Percentiles rank a stretch among this genome's conserved stretches.
Evolutionary conservation across 2,329 filamentous ascomycete species (phyloP).

Genomic region (Diaporthe sp.): DNA sequence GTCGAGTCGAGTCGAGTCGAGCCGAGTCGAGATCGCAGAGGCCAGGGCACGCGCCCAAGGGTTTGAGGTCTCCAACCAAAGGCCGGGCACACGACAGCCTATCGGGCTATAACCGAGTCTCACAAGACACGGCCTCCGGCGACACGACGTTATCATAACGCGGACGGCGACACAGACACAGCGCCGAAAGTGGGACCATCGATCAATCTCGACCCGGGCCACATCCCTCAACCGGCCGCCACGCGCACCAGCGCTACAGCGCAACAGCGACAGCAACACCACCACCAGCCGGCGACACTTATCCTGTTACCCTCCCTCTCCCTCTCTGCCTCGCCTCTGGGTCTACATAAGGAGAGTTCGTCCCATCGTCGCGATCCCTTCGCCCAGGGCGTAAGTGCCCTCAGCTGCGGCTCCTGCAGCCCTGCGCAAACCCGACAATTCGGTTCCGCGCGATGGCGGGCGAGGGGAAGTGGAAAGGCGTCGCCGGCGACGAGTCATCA

Average conservation of each 20-base stretch:
- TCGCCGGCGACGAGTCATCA: slow-evolving; percentile 33
- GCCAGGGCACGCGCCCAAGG: slow-evolving; percentile 20
- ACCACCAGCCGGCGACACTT: not conserved
- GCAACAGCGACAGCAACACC: not conserved
- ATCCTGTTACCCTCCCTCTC: not conserved
- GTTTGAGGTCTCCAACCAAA: slow-evolving; percentile 27
- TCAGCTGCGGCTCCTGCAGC: slow-evolving; percentile 31
- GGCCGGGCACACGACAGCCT: slow-evolving; percentile 5
- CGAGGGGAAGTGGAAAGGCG: slow-evolving; percentile 36
- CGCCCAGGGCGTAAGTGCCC: slow-evolving; percentile 24
- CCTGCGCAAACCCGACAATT: slow-evolving; percentile 33
- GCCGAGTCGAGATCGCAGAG: slow-evolving; percentile 21
- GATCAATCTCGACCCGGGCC: slow-evolving; percentile 28
- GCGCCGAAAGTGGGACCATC: slow-evolving; percentile 29
- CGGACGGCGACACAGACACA: slow-evolving; percentile 28
- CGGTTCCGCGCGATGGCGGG: slow-evolving; percentile 33
- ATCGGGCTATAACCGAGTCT: slow-evolving; percentile 10
- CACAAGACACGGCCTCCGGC: slow-evolving; percentile 18
- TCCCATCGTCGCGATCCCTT: slow-evolving; percentile 10
- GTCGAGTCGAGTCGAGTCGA: slow-evolving; percentile 6
- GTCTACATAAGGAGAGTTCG: slow-evolving; percentile 26
- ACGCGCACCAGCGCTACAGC: not conserved
- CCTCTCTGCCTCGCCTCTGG: not conserved
- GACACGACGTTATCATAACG: slow-evolving; percentile 29
- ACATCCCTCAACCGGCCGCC: not conserved